Evolutionary conservation across 1,284 basidiomycete genomes (phyloP), one percentile per base, ranked within the genome.

Genomic region (Athelia psychrophila): DNA sequence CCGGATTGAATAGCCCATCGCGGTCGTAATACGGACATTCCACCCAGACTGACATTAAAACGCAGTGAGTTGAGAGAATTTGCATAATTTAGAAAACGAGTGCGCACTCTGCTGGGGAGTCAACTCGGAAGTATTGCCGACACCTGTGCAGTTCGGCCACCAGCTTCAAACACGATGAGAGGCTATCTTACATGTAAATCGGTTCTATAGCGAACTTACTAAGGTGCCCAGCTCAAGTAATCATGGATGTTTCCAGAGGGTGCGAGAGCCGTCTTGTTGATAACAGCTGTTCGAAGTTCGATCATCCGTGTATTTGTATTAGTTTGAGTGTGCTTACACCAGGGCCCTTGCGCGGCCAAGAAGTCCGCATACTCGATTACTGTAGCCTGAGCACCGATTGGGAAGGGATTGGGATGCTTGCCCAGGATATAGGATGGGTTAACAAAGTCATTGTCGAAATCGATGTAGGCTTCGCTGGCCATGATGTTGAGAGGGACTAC

Each of bases 81-180:
- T 13, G 38, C 6, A n/a, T 16, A 42, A 42, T 9, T n/a, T 6
- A 9, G n/a, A 42, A 42, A 5, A 42, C n/a, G 9, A 42, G n/a
- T 42, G 38, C 38, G n/a, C n/a, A 42, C 79, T 68, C 71, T 78
- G 63, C 60, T 77, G 68, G 3, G 65, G 70, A 12, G 73, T 65
- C 44, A 80, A 63, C 50, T 64, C 75, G 9, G 78, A 79, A 13
- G 70, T 79, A 56, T 77, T 77, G 20, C 70, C 70, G 18, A 67
- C 72, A 3, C 61, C 59, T n/a, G 71, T 75, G 60, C 83, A 85
- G 58, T 84, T 71, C 1, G 83, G 81, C 82, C 82, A 84, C 65
- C 73, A 78, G 55, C 83, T 85, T 51, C 1, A 44, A 24, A 27
- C 46, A n/a, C n/a, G n/a, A n/a, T 19, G 6, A 49, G 51, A 12